phyloP scores from a whole-genome alignment of 1,139 yeast genomes.

The Zygoascus hellenicus region DNA sequence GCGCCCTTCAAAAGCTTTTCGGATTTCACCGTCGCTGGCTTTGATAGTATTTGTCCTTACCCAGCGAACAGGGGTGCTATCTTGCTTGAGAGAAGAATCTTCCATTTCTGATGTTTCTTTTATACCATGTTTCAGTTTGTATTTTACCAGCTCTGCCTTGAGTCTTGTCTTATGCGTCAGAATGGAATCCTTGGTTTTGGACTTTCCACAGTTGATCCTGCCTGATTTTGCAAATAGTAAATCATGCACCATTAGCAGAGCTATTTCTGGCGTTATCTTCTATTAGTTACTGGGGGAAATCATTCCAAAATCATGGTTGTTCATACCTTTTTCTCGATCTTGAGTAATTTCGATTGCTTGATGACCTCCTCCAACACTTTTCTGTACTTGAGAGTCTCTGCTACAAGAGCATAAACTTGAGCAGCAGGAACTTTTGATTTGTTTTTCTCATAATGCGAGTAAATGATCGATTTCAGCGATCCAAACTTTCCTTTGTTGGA shows the following conservation, averaged over 20 bases:
- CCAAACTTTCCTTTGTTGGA: constrained; percentile 43
- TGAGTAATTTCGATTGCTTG: constrained; percentile 55
- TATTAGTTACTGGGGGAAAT: background rate
- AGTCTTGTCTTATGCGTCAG: constrained; percentile 72
- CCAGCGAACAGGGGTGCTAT: constrained; percentile 75
- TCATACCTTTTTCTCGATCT: constrained; percentile 41
- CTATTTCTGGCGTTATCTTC: constrained; percentile 43
- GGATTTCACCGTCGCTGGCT: constrained; percentile 31
- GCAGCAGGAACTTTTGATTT: constrained; percentile 59
- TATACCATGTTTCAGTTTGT: constrained; percentile 64
- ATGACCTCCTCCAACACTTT: constrained; percentile 57
- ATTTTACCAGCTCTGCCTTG: constrained; percentile 72
- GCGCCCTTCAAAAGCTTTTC: constrained; percentile 41
- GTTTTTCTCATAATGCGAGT: constrained; percentile 41
- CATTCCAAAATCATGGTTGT: constrained; percentile 12
- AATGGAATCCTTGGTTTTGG: constrained; percentile 76
- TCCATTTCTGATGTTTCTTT: constrained; percentile 31
- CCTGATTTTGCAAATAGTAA: constrained; percentile 69
- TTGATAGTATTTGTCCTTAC: constrained; percentile 66
- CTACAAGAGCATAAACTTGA: constrained; percentile 77
- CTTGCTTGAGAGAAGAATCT: constrained; percentile 2
- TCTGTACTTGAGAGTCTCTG: constrained; percentile 67
- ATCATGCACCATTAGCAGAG: constrained; percentile 72
- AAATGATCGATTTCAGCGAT: constrained; percentile 63
- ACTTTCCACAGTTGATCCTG: constrained; percentile 84